A percentile compares a stretch with the other conserved stretches of the same genome.
Evolutionary conservation across 2,329 filamentous ascomycete genomes (phyloP).

Genomic region (Ophiostoma perfectum): DNA sequence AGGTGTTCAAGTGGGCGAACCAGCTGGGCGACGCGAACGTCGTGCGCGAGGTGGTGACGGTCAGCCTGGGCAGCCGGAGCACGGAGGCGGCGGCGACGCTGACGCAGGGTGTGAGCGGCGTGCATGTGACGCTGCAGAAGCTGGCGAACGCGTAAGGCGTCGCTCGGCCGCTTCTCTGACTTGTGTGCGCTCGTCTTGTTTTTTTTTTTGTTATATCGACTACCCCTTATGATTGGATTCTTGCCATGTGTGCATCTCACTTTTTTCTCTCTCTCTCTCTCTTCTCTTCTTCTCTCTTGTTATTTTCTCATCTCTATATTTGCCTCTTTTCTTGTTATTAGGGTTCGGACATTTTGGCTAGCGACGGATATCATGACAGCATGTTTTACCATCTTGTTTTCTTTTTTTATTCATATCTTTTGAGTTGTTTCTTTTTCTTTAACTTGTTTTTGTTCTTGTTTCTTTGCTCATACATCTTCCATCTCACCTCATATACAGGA

Average conservation of each 20-base stretch:
- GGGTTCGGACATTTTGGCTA: neutral
- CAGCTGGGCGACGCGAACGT: slow-evolving; percentile 54
- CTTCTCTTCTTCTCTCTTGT: slow-evolving; percentile 10
- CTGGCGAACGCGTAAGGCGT: slow-evolving; percentile 18
- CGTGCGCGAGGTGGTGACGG: slow-evolving; percentile 70
- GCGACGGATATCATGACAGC: slow-evolving; percentile 15
- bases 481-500: slow-evolving; percentile 17
- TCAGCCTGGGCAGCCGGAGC: slow-evolving; percentile 79
- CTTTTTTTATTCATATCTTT: neutral
- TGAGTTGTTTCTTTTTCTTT: neutral
- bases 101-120: slow-evolving; percentile 83
- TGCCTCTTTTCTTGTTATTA: neutral
- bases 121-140: slow-evolving; percentile 26
- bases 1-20: slow-evolving; percentile 93
- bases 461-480: neutral
- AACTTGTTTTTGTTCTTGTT: neutral
- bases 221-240: no score
- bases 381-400: neutral
- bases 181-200: neutral
- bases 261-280: neutral
- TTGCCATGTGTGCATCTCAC: neutral
- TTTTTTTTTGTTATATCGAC: neutral
- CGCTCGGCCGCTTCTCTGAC: no score
- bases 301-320: neutral
- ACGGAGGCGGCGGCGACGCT: slow-evolving; percentile 81